Conservation (phyloP, 2,329 filamentous ascomycete species). For the Microdochium nivale region DNA sequence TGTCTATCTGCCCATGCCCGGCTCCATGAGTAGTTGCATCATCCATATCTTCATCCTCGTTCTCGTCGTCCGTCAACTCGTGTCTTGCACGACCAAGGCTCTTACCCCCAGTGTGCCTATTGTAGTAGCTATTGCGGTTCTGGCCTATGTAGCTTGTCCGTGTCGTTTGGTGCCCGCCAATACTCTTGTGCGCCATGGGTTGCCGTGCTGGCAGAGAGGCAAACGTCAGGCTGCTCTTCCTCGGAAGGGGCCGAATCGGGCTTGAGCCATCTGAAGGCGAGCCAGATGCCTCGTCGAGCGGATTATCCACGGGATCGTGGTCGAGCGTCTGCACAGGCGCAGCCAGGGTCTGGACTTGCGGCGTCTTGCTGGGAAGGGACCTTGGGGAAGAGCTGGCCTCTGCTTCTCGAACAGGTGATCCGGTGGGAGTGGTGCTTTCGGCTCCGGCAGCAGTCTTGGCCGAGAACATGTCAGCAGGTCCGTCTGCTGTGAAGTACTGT, state of each 20-base stretch:
- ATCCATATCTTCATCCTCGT: constrained; percentile 45
- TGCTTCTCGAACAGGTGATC: constrained; percentile 12
- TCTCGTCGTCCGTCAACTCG: constrained; percentile 27
- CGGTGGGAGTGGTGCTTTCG: constrained; percentile 22
- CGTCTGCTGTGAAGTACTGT: constrained; percentile 18
- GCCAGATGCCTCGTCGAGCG: constrained; percentile 19
- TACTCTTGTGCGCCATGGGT: constrained; percentile 78
- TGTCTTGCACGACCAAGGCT: constrained; percentile 49
- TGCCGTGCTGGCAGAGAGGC: constrained; percentile 87
- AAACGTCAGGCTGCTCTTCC: constrained; percentile 94
- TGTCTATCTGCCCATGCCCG: constrained; percentile 25
- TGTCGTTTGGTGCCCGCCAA: constrained; percentile 59
- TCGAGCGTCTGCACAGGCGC: constrained; percentile 7
- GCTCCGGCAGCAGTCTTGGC: constrained; percentile 8
- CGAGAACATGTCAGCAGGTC: constrained; percentile 8
- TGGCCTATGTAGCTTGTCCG: constrained; percentile 71
- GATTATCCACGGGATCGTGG: constrained; percentile 14
- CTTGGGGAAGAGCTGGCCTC: constrained; percentile 3
- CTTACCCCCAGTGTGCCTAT: constrained; percentile 64
- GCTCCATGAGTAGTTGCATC: constrained; percentile 26
- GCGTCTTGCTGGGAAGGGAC: constrained; percentile 3
- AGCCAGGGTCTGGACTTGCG: constrained; percentile 8
- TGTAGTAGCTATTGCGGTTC: constrained; percentile 64
- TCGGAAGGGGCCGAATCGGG: constrained; percentile 65
- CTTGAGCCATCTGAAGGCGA: constrained; percentile 65